Evolutionary conservation across 805 yeast genomes (phyloP).

Genomic region (Sporopachydermia quercuum): DNA sequence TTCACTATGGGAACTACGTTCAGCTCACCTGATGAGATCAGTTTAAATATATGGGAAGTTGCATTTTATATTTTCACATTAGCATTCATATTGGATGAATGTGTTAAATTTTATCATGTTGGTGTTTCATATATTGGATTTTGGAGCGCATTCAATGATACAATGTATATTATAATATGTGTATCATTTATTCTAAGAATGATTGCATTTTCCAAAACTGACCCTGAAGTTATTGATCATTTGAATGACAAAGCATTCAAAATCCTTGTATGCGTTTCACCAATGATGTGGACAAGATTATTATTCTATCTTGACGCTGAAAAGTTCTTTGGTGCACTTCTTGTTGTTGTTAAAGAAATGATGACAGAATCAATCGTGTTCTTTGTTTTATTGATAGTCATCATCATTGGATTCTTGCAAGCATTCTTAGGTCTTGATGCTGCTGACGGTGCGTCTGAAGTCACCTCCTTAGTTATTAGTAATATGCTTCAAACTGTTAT

Average conservation of each 20-base stretch:
- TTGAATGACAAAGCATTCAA: conserved; percentile 49
- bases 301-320: conserved; percentile 65
- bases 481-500: conserved; percentile 59
- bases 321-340: conserved; percentile 76
- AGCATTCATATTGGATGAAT: conserved; percentile 55
- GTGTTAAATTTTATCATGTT: conserved; percentile 57
- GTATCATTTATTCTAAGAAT: conserved; percentile 42
- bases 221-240: conserved; percentile 3
- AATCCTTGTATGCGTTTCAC: conserved; percentile 65
- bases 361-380: conserved; percentile 78
- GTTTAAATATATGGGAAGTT: conserved; percentile 33
- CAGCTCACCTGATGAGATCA: conserved; percentile 25
- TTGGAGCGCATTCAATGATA: conserved; percentile 66
- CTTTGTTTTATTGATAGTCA: conserved; percentile 55
- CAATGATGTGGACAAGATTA: conserved; percentile 74
- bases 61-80: conserved; percentile 47
- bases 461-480: conserved; percentile 46
- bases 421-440: conserved; percentile 80
- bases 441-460: conserved; percentile 73
- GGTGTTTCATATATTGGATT: conserved; percentile 61
- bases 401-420: conserved; percentile 70
- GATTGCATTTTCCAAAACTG: conserved; percentile 16
- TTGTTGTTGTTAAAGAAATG: conserved; percentile 72
- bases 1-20: conserved; percentile 53
- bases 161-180: conserved; percentile 41